phyloP scores from a whole-genome alignment of 2,329 filamentous ascomycete genomes.

The Penicillium sp. region DNA sequence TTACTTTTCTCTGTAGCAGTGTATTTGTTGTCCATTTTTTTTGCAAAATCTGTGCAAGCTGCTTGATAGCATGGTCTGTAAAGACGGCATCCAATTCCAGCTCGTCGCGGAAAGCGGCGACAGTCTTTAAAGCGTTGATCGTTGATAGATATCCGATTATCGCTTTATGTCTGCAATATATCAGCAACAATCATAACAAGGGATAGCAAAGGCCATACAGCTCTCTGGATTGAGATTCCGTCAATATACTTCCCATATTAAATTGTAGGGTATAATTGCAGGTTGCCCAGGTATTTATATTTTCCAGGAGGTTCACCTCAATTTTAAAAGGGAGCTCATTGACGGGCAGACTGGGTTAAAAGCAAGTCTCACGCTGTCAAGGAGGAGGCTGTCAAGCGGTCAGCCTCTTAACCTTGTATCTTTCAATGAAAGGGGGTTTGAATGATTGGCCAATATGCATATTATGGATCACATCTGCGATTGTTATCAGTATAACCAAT shows the following conservation, averaged over 20 bases:
- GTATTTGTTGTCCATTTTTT: slow-evolving; percentile 3
- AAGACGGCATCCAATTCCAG: not conserved
- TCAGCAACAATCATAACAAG: not conserved
- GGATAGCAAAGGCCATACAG: not conserved
- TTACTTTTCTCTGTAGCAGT: not conserved
- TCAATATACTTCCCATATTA: not conserved
- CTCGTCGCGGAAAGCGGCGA: not conserved
- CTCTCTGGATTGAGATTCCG: not conserved
- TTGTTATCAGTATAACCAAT: not conserved
- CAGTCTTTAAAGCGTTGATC: not conserved
- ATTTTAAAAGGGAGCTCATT: not conserved
- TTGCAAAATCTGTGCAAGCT: not conserved
- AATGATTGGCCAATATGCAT: not conserved
- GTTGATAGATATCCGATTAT: slow-evolving; percentile 3
- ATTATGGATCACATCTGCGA: not conserved
- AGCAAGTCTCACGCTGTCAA: not conserved
- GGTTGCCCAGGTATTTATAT: not conserved
- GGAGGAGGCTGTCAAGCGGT: not conserved
- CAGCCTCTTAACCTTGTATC: not conserved
- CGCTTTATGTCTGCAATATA: not conserved
- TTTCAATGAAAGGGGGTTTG: not conserved
- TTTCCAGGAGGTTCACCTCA: not conserved
- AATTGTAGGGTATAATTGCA: not conserved
- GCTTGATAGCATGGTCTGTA: not conserved
- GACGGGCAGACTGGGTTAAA: not conserved